Conservation (phyloP, 2,329 filamentous ascomycete species). For the Pyrenochaeta sp. region DNA sequence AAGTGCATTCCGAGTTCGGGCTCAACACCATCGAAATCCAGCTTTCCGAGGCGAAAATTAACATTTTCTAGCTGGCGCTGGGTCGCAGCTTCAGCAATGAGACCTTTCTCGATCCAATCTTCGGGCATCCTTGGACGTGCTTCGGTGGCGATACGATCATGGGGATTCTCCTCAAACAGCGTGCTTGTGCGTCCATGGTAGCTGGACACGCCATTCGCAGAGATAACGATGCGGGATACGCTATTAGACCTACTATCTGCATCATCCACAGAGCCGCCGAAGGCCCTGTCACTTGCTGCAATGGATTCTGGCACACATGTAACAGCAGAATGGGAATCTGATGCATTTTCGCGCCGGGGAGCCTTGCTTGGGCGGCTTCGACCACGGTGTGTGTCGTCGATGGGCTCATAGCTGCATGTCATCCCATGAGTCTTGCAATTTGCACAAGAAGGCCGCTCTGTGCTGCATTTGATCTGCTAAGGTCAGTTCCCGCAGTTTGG, state of each 20-base stretch:
- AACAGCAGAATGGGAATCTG: not conserved
- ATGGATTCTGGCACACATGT: not conserved
- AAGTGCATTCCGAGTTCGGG: conserved; percentile 61
- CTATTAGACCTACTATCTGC: conserved; percentile 31
- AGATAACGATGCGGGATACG: conserved; percentile 50
- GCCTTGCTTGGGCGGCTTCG: conserved; percentile 25
- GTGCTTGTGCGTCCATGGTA: conserved; percentile 61
- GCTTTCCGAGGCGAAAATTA: conserved; percentile 54
- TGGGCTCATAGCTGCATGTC: conserved; percentile 53
- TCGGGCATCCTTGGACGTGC: conserved; percentile 32
- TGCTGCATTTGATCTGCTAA: conserved; percentile 58
- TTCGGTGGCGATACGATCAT: conserved; percentile 24
- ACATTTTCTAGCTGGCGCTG: conserved; percentile 61
- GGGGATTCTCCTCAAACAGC: conserved; percentile 53
- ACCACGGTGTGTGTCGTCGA: conserved; percentile 31
- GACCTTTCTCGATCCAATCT: conserved; percentile 54
- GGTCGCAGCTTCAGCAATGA: conserved; percentile 58
- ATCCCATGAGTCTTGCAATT: conserved; percentile 57
- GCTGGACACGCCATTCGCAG: conserved; percentile 51
- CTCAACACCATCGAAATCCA: conserved; percentile 65
- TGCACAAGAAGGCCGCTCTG: conserved; percentile 54
- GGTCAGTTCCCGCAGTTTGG: conserved; percentile 16
- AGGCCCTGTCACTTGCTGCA: not conserved
- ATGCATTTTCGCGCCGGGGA: conserved; percentile 15
- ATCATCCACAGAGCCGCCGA: not conserved